phyloP scores from a whole-genome alignment of 768 basidiomycete genomes.

The Suillus weaverae region DNA sequence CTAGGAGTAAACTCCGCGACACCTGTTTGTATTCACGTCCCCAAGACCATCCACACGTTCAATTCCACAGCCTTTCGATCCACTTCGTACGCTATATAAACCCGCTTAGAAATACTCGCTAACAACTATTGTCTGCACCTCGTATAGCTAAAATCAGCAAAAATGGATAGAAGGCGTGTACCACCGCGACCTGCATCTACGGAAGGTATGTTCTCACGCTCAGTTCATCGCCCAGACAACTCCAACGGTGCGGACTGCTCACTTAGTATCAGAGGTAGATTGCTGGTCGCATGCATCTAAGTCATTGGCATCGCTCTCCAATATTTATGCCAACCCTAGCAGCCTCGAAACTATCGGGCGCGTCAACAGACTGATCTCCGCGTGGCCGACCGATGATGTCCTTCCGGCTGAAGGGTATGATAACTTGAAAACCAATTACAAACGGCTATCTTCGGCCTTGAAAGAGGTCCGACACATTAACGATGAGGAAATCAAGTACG shows the following conservation, averaged over 20 bases:
- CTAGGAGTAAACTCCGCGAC: slow-evolving; percentile 1
- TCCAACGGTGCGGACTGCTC: slow-evolving; percentile 4
- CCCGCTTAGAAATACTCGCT: not conserved
- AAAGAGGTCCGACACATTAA: slow-evolving; percentile 59
- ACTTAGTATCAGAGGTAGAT: slow-evolving; percentile 56
- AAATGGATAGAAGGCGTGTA: slow-evolving; percentile 70
- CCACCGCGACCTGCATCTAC: slow-evolving; percentile 66
- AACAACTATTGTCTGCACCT: not conserved
- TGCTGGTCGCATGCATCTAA: slow-evolving; percentile 71
- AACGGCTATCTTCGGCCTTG: slow-evolving; percentile 60
- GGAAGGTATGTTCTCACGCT: slow-evolving; percentile 58
- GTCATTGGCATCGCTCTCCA: slow-evolving; percentile 56
- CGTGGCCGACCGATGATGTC: slow-evolving; percentile 72
- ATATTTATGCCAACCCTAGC: slow-evolving; percentile 49
- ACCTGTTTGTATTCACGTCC: not conserved
- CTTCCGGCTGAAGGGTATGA: slow-evolving; percentile 69
- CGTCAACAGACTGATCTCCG: slow-evolving; percentile 69
- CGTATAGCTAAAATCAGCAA: slow-evolving; percentile 1
- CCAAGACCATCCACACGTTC: slow-evolving; percentile 4
- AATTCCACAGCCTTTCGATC: not conserved
- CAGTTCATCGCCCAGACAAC: not conserved
- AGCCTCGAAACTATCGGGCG: slow-evolving; percentile 64
- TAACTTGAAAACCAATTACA: slow-evolving; percentile 59
- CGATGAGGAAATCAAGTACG: slow-evolving; percentile 66
- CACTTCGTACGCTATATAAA: not conserved